Evolutionary conservation across 331 rosid species (phyloP), one percentile per base, ranked within the genome.

Genomic region (Rhamnella rubrinervis): DNA sequence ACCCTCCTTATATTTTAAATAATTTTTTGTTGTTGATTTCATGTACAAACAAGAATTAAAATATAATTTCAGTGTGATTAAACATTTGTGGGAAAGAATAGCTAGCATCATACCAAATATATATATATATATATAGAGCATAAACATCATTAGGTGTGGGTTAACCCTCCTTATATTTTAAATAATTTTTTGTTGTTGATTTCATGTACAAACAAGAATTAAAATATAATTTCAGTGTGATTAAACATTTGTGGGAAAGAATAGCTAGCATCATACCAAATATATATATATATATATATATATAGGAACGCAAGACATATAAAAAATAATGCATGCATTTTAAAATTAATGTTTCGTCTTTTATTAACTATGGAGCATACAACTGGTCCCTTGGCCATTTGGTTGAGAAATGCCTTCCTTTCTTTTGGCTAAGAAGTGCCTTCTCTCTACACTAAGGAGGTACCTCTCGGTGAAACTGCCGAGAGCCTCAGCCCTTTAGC

Each of bases 91-190:
- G 60, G 35, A 59, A 50, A 60, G 14, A 39, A 41, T n/a, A 31
- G 44, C 47, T 31, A 63, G 56, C 38, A 46, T 46, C 38, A 3
- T 37, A 19, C 6, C 20, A 53, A 20, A 6, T n/a, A 7, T 17
- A 13, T 63, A n/a, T 8, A 16, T 23, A 46, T 12, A 23, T 23
- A 40, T 63, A 63, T 85, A 79, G 65, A 62, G 73, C 82, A 77
- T 83, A 73, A 28, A 79, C 89, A 87, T 87, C 87, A 59, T 75
- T 80, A 83, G 91, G 92, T 81, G 72, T 52, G 82, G 55, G 35
- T 65, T 75, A 61, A 62, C 57, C 15, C 39, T 55, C 72, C 64
- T 65, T 67, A 65, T 63, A 51, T 35, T 19, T 6, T 37, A 47
- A 50, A 67, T 44, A 44, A 16, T 28, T 16, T 41, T 6, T 20